Percentiles rank a stretch among this genome's conserved stretches.
Evolutionary conservation across 192 early-diverging fungal species (phyloP).

Genomic region (Backusella tarrabulga): DNA sequence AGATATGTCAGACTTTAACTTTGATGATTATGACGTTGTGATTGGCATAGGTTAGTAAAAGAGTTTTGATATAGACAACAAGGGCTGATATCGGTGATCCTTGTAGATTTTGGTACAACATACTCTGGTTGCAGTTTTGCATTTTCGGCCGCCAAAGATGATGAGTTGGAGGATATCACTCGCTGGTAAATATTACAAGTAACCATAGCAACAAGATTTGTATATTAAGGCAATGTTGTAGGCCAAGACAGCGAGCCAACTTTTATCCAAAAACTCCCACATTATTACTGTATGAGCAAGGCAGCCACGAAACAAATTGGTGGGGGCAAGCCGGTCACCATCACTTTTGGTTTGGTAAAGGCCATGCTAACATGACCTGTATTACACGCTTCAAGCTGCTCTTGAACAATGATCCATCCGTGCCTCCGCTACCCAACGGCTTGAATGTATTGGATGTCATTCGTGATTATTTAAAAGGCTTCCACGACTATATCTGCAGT

Average conservation of each 20-base stretch:
- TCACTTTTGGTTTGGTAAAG: background rate
- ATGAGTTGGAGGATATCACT: background rate
- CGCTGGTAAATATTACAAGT: background rate
- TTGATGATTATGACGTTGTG: background rate
- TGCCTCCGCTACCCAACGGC: slow-evolving; percentile 36
- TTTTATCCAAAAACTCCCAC: slow-evolving; percentile 41
- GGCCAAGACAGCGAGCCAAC: slow-evolving; percentile 25
- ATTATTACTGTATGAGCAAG: slow-evolving; percentile 36
- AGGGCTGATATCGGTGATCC: background rate
- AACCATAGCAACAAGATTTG: slow-evolving; percentile 23
- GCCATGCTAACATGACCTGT: background rate
- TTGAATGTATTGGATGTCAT: slow-evolving; percentile 45
- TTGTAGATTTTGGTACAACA: background rate
- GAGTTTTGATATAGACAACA: background rate
- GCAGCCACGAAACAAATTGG: slow-evolving; percentile 24
- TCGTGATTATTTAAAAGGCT: slow-evolving; percentile 47
- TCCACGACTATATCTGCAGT: slow-evolving; percentile 34
- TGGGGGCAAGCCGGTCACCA: slow-evolving; percentile 33
- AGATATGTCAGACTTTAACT: background rate
- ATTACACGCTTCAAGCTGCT: slow-evolving; percentile 36
- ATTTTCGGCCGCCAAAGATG: background rate
- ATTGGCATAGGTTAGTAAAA: background rate
- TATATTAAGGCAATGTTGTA: slow-evolving; percentile 28
- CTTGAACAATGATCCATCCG: slow-evolving; percentile 24
- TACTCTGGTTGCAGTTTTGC: background rate